phyloP scores from a whole-genome alignment of 2,329 filamentous ascomycete genomes.

The Ploettnerulaceae sp. region DNA sequence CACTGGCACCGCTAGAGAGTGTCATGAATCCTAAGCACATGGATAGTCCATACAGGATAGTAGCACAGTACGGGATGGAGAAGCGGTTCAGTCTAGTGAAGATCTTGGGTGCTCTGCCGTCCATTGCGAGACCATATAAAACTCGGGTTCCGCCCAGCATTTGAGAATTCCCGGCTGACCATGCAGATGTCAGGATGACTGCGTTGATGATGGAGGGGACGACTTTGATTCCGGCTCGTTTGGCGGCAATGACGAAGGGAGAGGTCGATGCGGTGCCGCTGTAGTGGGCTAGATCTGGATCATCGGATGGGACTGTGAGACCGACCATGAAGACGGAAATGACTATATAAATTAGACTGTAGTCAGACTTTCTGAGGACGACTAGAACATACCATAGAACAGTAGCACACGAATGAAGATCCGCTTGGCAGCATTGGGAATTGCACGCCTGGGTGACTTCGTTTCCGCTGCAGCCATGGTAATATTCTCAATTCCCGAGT shows the following conservation, averaged over 20 bases:
- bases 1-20: conserved; percentile 50
- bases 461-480: conserved; percentile 53
- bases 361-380: background rate
- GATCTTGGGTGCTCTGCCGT: conserved; percentile 47
- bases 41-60: conserved; percentile 31
- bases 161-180: conserved; percentile 64
- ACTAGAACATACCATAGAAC: conserved; percentile 39
- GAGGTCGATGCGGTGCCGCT: conserved; percentile 44
- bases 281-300: conserved; percentile 39
- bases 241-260: conserved; percentile 71
- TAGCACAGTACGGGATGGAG: conserved; percentile 50
- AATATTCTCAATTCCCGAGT: conserved; percentile 45
- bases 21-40: conserved; percentile 63
- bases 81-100: conserved; percentile 52
- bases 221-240: conserved; percentile 60
- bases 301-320: conserved; percentile 53
- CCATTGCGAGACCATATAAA: conserved; percentile 55
- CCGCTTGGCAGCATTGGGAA: conserved; percentile 46
- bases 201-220: conserved; percentile 74
- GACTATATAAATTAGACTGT: conserved; percentile 9
- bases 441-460: conserved; percentile 45
- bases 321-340: conserved; percentile 44
- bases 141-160: conserved; percentile 55
- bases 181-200: conserved; percentile 67
- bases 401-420: conserved; percentile 52